A percentile compares a stretch with the other conserved stretches of the same genome.
These are phyloP conservation scores for Saksenaea oblongispora DNA, from an alignment of 371 early-diverging fungal genomes.

Conservation along the genomic window DNA sequence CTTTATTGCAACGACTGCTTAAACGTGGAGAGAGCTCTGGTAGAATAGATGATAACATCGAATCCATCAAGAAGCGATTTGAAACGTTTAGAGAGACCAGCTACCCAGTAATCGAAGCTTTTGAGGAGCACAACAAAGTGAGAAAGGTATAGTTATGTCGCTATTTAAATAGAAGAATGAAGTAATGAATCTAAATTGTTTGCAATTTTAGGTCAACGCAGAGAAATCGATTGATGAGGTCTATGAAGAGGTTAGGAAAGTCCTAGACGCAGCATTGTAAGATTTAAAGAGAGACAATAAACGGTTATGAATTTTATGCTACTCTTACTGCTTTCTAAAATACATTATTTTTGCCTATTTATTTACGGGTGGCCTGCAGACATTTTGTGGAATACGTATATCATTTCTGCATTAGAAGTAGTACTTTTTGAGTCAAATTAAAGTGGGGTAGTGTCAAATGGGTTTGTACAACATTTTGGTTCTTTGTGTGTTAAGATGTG, in stretches of 20 bases:
- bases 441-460: too few relatives aligned
- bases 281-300: conserved; percentile 5
- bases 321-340: too few relatives aligned
- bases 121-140: conserved; percentile 75
- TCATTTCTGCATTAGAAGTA: too few relatives aligned
- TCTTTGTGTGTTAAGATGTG: too few relatives aligned
- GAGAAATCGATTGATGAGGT: conserved; percentile 59
- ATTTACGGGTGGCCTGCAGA: too few relatives aligned
- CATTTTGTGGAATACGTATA: too few relatives aligned
- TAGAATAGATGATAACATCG: conserved; percentile 92
- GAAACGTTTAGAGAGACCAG: conserved; percentile 79
- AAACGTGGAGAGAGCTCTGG: conserved; percentile 94
- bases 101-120: conserved; percentile 90
- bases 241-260: conserved; percentile 50
- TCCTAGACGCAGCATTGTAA: conserved; percentile 44
- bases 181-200: conserved; percentile 54
- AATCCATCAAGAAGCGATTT: conserved; percentile 95
- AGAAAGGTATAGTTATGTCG: conserved; percentile 64
- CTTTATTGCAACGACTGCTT: conserved; percentile 83
- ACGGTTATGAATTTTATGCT: background rate
- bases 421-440: too few relatives aligned
- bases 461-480: too few relatives aligned
- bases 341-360: too few relatives aligned
- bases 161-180: conserved; percentile 80
- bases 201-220: conserved; percentile 65